Conservation (phyloP, 1,284 basidiomycete genomes). For the Xerocomus nothofagi region DNA sequence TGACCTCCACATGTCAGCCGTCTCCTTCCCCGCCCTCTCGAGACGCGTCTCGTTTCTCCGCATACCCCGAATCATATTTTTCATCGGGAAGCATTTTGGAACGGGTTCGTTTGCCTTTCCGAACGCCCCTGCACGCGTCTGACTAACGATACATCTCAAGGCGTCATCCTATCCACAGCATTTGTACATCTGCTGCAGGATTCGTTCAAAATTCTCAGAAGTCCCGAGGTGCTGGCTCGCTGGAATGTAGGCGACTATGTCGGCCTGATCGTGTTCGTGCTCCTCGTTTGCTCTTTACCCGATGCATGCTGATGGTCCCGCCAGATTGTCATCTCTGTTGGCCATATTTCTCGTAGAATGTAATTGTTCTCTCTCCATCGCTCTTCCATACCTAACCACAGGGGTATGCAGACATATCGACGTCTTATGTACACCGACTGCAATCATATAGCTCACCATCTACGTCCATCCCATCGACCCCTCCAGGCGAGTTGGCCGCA, state of each 20-base stretch:
- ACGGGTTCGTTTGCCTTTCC: constrained; percentile 47
- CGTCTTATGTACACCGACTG: constrained; percentile 67
- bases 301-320: constrained; percentile 2
- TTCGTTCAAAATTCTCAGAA: constrained; percentile 60
- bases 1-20: constrained; percentile 43
- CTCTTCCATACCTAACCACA: not conserved
- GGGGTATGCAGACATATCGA: constrained; percentile 56
- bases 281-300: not conserved
- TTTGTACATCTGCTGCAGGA: constrained; percentile 79
- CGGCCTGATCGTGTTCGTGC: constrained; percentile 68
- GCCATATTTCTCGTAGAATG: constrained; percentile 78
- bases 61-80: constrained; percentile 68
- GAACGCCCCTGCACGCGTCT: not conserved
- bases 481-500: constrained; percentile 10
- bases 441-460: constrained; percentile 58
- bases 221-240: constrained; percentile 43
- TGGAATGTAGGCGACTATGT: constrained; percentile 56
- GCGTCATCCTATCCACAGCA: constrained; percentile 76
- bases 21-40: constrained; percentile 66
- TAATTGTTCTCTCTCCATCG: constrained; percentile 35
- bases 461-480: constrained; percentile 39
- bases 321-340: constrained; percentile 61
- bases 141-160: constrained; percentile 32
- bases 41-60: constrained; percentile 50
- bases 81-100: constrained; percentile 80